Evolutionary conservation across 805 yeast species (phyloP), one percentile per base, ranked within the genome.

Genomic region (Hemisphaericaspora nanyangensis): DNA sequence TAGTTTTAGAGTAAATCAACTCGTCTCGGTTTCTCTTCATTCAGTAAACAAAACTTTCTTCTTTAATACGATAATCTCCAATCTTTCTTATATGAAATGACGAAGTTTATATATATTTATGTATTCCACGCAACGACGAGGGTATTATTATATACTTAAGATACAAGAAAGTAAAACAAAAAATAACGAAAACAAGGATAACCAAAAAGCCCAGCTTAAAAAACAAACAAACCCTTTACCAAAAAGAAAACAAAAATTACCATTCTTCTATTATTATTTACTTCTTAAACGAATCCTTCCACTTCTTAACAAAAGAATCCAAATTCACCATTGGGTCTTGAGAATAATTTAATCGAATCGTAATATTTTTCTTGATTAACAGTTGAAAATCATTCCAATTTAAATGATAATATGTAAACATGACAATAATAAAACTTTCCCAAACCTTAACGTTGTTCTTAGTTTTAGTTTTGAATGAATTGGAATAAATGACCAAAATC

Each of bases 391-490:
- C 52, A 46, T 61, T 61, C 73, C 74, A 69, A 46, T 62, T 63
- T 32, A 68, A 58, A 45, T 69, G 74, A 47, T 69, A 67, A 47
- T 54, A 68, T 34, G 58, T 56, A 42, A 66, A 59, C 5, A 68
- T 46, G 1, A 57, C 54, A 39, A 65, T 46, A 41, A 60, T 46
- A 29, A 65, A 63, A 17, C 65, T 52, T 42, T 66, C 63, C 34
- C 58, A 36, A 12, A 67, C 44, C 42, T 56, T 65, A 17, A 50
- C 25, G 32, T 52, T 52, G 34, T 66, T 63, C 41, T 56, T 57
- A 12, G 46, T 37, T 31, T 52, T 58, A 20, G 61, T 57, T 39
- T 61, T 61, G 7, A 51, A 47, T n/a, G 70, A 62, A 36, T 55
- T 55, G 13, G 67, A 54, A 48, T 62, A 63, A 8, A 64, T 49